These are phyloP conservation scores for Inosperma sp. DNA, from an alignment of 768 basidiomycete genomes.

Conservation along the genomic window DNA sequence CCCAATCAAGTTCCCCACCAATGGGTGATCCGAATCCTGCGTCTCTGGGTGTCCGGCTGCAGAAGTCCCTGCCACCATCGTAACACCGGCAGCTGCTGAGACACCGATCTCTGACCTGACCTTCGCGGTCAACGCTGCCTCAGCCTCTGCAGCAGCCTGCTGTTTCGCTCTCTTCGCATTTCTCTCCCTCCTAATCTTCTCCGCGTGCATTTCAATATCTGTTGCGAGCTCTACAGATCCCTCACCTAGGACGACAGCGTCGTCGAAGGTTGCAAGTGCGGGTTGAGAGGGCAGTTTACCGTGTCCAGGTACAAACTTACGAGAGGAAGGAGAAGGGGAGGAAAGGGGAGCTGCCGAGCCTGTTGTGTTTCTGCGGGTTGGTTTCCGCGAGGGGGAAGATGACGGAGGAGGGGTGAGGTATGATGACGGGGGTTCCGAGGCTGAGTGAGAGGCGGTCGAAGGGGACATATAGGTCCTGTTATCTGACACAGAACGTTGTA, in stretches of 20 bases:
- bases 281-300: slow-evolving; percentile 28
- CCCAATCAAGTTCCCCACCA: slow-evolving; percentile 96
- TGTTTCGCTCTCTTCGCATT: slow-evolving; percentile 65
- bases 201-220: slow-evolving; percentile 87
- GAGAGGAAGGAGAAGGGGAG: slow-evolving; percentile 14
- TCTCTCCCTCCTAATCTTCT: slow-evolving; percentile 78
- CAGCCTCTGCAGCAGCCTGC: slow-evolving; percentile 45
- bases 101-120: too few relatives aligned
- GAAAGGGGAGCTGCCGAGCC: slow-evolving; percentile 41
- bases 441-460: too few relatives aligned
- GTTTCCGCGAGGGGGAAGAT: too few relatives aligned
- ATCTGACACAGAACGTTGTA: too few relatives aligned
- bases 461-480: too few relatives aligned
- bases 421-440: too few relatives aligned
- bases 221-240: slow-evolving; percentile 50
- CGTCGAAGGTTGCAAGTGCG: slow-evolving; percentile 30
- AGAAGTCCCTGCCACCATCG: not conserved
- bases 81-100: slow-evolving; percentile 16
- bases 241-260: slow-evolving; percentile 27
- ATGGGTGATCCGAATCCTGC: slow-evolving; percentile 48
- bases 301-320: too few relatives aligned
- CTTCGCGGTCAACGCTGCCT: slow-evolving; percentile 48
- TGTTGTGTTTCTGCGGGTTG: slow-evolving; percentile 66
- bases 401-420: too few relatives aligned
- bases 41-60: slow-evolving; percentile 13